Evolutionary conservation across 257 asterid species (phyloP), one percentile per base, ranked within the genome.

Genomic region (Plantago elongata): DNA sequence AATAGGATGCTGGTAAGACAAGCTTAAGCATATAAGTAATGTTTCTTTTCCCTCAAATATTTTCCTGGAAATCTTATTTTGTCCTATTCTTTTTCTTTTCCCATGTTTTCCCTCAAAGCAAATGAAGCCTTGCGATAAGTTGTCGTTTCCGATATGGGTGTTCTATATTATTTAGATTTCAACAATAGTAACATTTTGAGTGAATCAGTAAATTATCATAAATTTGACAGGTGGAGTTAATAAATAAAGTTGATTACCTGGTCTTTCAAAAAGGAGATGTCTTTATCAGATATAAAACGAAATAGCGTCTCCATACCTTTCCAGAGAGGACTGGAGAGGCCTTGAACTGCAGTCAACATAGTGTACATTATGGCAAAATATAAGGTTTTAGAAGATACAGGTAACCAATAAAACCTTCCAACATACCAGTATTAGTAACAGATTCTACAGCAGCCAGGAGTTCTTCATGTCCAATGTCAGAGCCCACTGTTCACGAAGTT

Each of bases 371-470:
- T 61, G 76, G 50, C 55, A 61, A 66, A 29, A 47, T 72, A 45
- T 66, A 60, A 50, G 22, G 43, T 22, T 13, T 45, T 45, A 58
- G 67, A 66, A 64, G 38, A 57, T 34, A 7, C 4, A 64, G 64
- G 64, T 63, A 51, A 50, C 42, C 56, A 11, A 27, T 18, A 18
- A 52, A 48, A 69, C 73, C n/a, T 34, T 48, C 57, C 61, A 70
- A 61, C 29, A 63, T 86, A 90, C 98, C 94, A 48, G 85, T 71
- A 72, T 83, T 78, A 40, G 83, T 74, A 74, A 82, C 94, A 64
- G 94, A 85, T 76, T 84, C 88, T 73, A 94, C 84, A 52, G 98
- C 92, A 76, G 95, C 89, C 78, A 85, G 77, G 64, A 90, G 96
- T 81, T 84, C 96, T 63, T 90, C 98, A 67, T 79, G 92, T 66